Base-by-base conservation (phyloP, 768 basidiomycete genomes). In the Termitomyces sp. region DNA sequence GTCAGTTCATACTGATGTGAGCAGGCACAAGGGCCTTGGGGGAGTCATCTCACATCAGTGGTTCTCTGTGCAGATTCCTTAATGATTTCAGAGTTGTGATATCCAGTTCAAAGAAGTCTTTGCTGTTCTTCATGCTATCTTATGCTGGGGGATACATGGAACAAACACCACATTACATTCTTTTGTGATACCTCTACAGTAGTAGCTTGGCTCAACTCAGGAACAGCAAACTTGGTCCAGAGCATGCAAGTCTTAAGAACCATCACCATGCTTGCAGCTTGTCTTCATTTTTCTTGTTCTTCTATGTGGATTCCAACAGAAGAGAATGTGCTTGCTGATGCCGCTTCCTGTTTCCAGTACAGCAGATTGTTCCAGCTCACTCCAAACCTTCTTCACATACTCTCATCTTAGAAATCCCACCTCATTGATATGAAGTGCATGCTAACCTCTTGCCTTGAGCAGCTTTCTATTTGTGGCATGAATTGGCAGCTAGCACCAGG, bases 71-170 rank as follows among this genome's bases (percentile, higher is more conserved):
- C 56, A 64, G 0, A 33, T 58, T 5, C 70, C 74, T 16, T 53
- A 67, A 0, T 68, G 66, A 24, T 67, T 60, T 43, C 65, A 65
- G 12, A 16, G 16, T 0, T 32, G 51, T 0, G 65, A 74, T 48
- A 74, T 76, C 14, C 70, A 73, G 50, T 69, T 71, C 60, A 75
- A 75, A 55, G 73, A 74, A 54, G 51, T 70, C 0, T 67, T 53
- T 45, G 72, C 73, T 0, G 65, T 75, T 3, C 58, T 73, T 1
- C 68, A 73, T 7, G 69, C 71, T 3, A 63, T 70, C 34, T 50
- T 72, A 5, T 55, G 65, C 22, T n/a, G 71, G 71, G 69, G 0
- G 46, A 70, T 22, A 12, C 13, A 2, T 73, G 64, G 64, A 13
- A 10, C 2, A 62, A 64, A 20, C 34, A 44, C 18, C 71, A 74